Evolutionary conservation across 177 flowering plant species (phyloP).

Genomic region (Tripterygium wilfordii): DNA sequence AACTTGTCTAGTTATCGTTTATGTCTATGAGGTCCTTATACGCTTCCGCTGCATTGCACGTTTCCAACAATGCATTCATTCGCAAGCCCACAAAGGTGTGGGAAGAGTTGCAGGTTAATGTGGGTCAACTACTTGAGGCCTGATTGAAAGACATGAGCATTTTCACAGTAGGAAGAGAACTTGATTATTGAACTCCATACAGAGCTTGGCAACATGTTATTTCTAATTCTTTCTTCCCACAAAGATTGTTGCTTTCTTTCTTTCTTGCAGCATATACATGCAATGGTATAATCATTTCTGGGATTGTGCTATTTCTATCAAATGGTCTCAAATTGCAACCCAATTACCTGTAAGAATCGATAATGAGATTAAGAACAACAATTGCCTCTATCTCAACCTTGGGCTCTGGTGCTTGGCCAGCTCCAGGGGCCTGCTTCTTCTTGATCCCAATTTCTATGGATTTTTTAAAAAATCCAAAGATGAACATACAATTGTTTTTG

Average conservation of each 20-base stretch:
- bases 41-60: too few relatives aligned
- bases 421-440: too few relatives aligned
- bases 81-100: slow-evolving; percentile 74
- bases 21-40: too few relatives aligned
- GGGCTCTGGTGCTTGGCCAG: too few relatives aligned
- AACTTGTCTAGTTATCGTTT: too few relatives aligned
- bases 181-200: slow-evolving; percentile 75
- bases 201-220: slow-evolving; percentile 72
- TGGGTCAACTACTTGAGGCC: slow-evolving; percentile 87
- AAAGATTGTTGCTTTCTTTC: too few relatives aligned
- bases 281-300: too few relatives aligned
- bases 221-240: slow-evolving; percentile 1
- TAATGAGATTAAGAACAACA: slow-evolving; percentile 74
- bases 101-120: slow-evolving; percentile 79
- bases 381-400: too few relatives aligned
- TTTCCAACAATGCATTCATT: neutral
- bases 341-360: slow-evolving; percentile 78
- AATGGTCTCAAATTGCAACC: slow-evolving; percentile 91
- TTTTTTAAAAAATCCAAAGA: too few relatives aligned
- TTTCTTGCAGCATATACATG: neutral
- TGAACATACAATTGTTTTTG: too few relatives aligned
- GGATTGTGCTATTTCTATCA: slow-evolving; percentile 16
- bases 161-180: slow-evolving; percentile 75
- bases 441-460: too few relatives aligned
- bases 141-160: slow-evolving; percentile 78